Percentiles rank a stretch among this genome's conserved stretches.
phyloP scores from a whole-genome alignment of 139 green algal species.

The Ulvella scutata region DNA sequence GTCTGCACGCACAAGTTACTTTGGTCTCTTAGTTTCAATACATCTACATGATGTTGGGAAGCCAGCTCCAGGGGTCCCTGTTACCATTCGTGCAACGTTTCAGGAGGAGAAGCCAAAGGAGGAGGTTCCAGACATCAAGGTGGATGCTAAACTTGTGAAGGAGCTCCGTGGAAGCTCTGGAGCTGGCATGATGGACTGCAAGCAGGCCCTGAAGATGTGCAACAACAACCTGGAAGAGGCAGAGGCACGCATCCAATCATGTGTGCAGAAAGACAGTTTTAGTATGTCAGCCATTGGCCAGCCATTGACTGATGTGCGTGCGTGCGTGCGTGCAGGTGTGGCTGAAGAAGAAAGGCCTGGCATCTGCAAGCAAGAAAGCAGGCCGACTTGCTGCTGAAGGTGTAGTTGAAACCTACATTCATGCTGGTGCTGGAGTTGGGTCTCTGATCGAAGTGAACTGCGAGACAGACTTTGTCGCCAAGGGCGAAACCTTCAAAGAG shows the following conservation, averaged over 20 bases:
- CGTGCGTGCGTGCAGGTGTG: background rate
- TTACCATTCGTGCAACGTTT: conserved; percentile 10
- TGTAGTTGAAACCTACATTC: conserved; percentile 79
- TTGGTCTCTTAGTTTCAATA: no score
- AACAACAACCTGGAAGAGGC: conserved; percentile 63
- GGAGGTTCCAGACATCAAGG: conserved; percentile 21
- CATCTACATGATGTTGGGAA: no score
- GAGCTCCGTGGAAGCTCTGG: conserved; percentile 70
- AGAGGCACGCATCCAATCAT: conserved; percentile 16
- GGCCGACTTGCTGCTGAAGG: conserved; percentile 66
- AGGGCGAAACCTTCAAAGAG: conserved; percentile 72
- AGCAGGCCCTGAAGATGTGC: conserved; percentile 75
- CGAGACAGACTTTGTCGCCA: conserved; percentile 97
- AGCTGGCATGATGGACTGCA: conserved; percentile 98
- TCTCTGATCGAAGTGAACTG: conserved; percentile 85
- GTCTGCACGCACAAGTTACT: no score
- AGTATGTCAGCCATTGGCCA: no score
- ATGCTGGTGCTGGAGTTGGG: conserved; percentile 72
- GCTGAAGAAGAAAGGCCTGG: conserved; percentile 75
- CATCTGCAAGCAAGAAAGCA: conserved; percentile 92
- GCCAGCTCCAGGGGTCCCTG: no score
- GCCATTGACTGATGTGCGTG: no score
- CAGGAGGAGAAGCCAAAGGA: conserved; percentile 28
- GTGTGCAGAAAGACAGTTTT: conserved; percentile 24
- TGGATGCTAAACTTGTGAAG: conserved; percentile 68